A percentile compares a stretch with the other conserved stretches of the same genome.
These are phyloP conservation scores for Arthrobotrys musiformis DNA, from an alignment of 2,329 filamentous ascomycete genomes.

Conservation along the genomic window DNA sequence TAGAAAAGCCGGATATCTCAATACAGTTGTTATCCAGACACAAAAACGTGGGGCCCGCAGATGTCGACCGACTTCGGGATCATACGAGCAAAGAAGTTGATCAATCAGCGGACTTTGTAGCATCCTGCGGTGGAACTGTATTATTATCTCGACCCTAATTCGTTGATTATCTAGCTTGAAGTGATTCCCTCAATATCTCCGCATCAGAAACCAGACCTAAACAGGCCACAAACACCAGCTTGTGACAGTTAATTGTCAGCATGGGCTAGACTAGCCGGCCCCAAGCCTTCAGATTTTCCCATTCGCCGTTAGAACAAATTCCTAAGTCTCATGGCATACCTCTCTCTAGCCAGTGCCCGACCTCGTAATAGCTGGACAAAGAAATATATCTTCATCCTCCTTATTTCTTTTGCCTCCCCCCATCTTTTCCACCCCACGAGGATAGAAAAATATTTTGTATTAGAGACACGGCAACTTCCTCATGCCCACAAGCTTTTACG, in stretches of 20 bases:
- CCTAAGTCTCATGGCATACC: neutral
- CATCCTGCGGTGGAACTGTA: neutral
- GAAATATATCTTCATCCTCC: conserved; percentile 1
- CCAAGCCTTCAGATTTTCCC: neutral
- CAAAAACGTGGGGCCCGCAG: neutral
- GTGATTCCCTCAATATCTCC: neutral
- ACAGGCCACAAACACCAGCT: conserved; percentile 17
- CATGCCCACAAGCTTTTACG: neutral
- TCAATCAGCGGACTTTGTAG: neutral
- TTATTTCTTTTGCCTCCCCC: conserved; percentile 4
- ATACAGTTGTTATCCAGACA: neutral
- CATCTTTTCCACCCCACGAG: conserved; percentile 8
- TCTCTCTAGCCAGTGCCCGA: neutral
- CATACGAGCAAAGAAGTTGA: neutral
- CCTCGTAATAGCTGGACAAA: neutral
- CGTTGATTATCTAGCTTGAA: neutral
- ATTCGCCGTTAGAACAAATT: conserved; percentile 1
- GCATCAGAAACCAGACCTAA: neutral
- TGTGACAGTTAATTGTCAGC: conserved; percentile 1
- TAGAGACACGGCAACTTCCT: neutral
- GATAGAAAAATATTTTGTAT: neutral
- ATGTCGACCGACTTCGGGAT: neutral
- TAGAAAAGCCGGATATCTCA: neutral
- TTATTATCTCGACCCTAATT: neutral
- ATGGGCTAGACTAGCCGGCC: neutral